Evolutionary conservation across 805 yeast species (phyloP), one percentile per base, ranked within the genome.

Genomic region (Torulaspora quercuum): DNA sequence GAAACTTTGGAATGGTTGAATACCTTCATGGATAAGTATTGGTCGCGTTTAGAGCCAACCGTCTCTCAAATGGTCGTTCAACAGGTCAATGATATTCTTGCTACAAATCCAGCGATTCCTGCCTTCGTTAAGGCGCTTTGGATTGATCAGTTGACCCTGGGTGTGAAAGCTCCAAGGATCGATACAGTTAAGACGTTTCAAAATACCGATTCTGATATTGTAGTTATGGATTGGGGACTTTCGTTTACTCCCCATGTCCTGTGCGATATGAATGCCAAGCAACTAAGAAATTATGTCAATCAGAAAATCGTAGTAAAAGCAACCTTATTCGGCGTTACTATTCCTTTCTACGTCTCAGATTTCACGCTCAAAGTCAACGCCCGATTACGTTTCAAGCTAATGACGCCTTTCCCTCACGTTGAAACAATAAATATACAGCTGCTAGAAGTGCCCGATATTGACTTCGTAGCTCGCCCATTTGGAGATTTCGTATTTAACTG

Each of bases 1-100:
- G 98, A 92, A 65, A 73, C 95, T 5, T 76, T 92, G 83, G 97
- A 92, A 55, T 92, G 99, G 99, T 68, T 86, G 48, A 92, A 92
- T 61, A 76, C 78, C 16, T 82, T 94, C 53, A 60, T 94, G 63
- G 89, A 82, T 55, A 89, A 88, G 63, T 89, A 85, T 61, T 92
- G 99, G 99, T 68, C 77, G 37, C 85, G 72, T 47, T 73, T 88
- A 55, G 97, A 92, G 61, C 98, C 99, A 5, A 77, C 85, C 7
- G 69, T 90, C 24, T 75, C 95, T 10, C 88, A 82, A 58, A 82
- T 85, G 63, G 88, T 88, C 19, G 78, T 87, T 46, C 86, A 82
- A 30, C 88, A 80, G 50, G 95, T 75, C 6, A 94, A 92, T 59
- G 90, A 88, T 36, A 75, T 83, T 20, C 63, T 92, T 39, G 88